These are phyloP conservation scores for Aureobasidium sp. DNA, from an alignment of 2,329 filamentous ascomycete genomes.

Conservation along the genomic window DNA sequence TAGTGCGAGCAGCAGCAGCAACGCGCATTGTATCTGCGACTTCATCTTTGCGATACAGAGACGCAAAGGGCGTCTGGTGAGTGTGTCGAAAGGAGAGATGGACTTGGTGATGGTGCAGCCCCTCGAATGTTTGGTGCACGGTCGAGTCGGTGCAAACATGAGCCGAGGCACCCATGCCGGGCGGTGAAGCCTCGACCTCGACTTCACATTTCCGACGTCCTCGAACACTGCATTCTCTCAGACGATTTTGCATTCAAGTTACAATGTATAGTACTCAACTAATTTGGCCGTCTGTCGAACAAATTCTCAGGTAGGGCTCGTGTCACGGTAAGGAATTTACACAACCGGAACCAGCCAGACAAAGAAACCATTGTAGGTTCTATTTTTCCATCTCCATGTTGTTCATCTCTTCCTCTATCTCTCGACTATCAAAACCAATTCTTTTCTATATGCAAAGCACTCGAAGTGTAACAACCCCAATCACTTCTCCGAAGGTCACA, in stretches of 20 bases:
- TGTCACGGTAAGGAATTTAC: too few species aligned
- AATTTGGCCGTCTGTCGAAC: too few species aligned
- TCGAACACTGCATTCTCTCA: not conserved
- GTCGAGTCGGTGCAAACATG: not conserved
- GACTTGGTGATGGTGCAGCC: not conserved
- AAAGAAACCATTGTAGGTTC: not conserved
- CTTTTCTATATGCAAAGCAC: not conserved
- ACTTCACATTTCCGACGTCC: not conserved
- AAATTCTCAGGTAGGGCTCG: too few species aligned
- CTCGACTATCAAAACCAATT: not conserved
- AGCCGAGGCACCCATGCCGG: not conserved
- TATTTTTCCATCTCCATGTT: not conserved
- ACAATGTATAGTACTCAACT: not conserved
- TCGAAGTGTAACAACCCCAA: too few species aligned
- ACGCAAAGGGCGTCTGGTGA: not conserved
- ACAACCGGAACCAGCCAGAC: not conserved
- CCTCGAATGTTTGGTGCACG: not conserved
- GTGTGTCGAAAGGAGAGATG: not conserved
- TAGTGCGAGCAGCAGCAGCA: conserved; percentile 17
- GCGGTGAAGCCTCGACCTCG: not conserved
- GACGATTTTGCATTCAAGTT: not conserved
- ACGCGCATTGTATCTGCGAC: not conserved
- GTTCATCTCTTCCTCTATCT: not conserved
- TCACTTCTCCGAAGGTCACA: too few species aligned
- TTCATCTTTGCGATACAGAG: not conserved